Percentiles rank a stretch among this genome's conserved stretches.
Conservation (phyloP, 371 early-diverging fungal species). For the Saksenaea vasiformis region DNA sequence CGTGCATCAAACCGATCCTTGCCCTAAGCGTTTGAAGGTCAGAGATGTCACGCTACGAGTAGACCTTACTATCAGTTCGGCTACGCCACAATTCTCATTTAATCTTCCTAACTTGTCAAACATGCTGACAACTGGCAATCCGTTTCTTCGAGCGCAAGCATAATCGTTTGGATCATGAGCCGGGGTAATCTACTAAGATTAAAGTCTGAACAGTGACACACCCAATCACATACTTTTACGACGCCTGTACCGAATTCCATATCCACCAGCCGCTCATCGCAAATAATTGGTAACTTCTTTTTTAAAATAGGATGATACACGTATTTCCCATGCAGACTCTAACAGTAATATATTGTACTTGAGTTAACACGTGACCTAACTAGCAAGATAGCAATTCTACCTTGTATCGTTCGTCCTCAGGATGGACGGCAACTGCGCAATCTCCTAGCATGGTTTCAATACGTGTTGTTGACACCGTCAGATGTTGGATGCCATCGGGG, state of each 20-base stretch:
- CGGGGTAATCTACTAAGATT: constrained; percentile 80
- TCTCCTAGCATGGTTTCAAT: constrained; percentile 99
- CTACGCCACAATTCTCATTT: constrained; percentile 63
- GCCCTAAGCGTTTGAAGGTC: constrained; percentile 45
- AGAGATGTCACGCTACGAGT: constrained; percentile 14
- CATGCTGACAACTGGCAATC: constrained; percentile 79
- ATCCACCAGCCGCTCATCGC: constrained; percentile 88
- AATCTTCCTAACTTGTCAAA: constrained; percentile 84
- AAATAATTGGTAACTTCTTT: constrained; percentile 85
- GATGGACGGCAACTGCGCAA: constrained; percentile 95
- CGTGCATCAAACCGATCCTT: constrained; percentile 85
- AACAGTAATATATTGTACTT: not conserved
- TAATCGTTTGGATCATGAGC: constrained; percentile 98
- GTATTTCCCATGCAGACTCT: constrained; percentile 77
- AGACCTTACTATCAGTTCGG: constrained; percentile 52
- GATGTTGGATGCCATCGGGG: constrained; percentile 51
- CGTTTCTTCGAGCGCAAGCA: constrained; percentile 87
- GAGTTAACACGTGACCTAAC: not conserved
- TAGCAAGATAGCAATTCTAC: constrained; percentile 11
- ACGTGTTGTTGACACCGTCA: constrained; percentile 97
- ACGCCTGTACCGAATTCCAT: constrained; percentile 96
- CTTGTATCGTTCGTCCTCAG: constrained; percentile 85
- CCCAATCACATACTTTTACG: constrained; percentile 77
- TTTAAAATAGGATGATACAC: constrained; percentile 87
- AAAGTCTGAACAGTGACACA: not conserved